Base-by-base conservation (phyloP, 1,284 basidiomycete genomes). In the Cystobasidium pallidum region DNA sequence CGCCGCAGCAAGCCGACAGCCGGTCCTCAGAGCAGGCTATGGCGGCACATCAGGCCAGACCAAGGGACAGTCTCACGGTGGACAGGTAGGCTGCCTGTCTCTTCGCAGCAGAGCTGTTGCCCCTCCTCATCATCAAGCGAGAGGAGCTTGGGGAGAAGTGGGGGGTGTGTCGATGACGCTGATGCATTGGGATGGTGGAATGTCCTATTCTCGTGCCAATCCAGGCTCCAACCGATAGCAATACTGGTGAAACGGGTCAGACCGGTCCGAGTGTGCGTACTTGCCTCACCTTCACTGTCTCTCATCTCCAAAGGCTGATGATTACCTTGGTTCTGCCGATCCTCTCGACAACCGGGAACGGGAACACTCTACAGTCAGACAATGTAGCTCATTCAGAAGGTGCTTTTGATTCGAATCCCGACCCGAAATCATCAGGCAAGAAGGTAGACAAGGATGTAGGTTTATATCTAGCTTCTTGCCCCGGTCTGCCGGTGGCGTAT, bases 161-260 rank as follows among this genome's bases (percentile, higher is more conserved):
- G 8, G 10, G 39, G 21, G 41, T 19, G 19, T 49, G 41, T 32
- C 30, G 62, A 28, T 52, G 24, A 52, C 45, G 36, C n/a, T 32
- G 24, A n/a, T 45, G 19, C 36, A 13, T 10, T 30, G 17, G 19
- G 2, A 58, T 36, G 43, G 6, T 19, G 8, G 3, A 11, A 45
- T 45, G 11, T 45, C 15, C n/a, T 19, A 45, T 45, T 15, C 6
- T 45, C 57, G n/a, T 39, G 11, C 30, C 11, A 21, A 6, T 61
- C 24, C 64, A 66, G 64, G 32, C 51, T 17, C 64, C 64, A 2
- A 66, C 64, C 6, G 64, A 66, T 13, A 36, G 51, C 49, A 66
- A 66, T 26, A 28, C 43, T 24, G 64, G 64, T 2, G 64, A 66
- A 28, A 66, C 64, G 7, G 64, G 64, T 52, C 52, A 54, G 21